Conservation (phyloP, 2,329 filamentous ascomycete genomes). For the Trichoderma aggressivum region DNA sequence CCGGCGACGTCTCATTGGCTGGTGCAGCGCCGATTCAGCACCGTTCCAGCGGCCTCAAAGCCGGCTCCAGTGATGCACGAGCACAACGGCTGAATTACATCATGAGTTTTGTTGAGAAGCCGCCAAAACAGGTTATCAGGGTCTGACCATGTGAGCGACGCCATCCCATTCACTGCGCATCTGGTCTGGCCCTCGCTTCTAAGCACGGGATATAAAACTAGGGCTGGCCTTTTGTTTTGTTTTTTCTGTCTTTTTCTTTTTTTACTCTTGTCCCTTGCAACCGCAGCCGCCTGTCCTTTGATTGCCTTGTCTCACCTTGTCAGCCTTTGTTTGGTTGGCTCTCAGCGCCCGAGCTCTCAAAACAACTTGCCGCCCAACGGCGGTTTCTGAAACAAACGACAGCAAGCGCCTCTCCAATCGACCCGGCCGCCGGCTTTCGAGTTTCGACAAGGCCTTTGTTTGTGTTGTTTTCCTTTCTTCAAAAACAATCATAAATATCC, state of each 20-base stretch:
- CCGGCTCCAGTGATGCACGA: neutral
- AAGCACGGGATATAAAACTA: neutral
- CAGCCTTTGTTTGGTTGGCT: slow-evolving; percentile 15
- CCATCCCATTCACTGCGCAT: neutral
- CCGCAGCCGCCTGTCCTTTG: neutral
- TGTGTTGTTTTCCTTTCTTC: neutral
- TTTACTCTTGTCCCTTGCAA: neutral
- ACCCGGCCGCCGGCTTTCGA: neutral
- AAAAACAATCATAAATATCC: slow-evolving; percentile 20
- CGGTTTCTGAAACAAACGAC: slow-evolving; percentile 28
- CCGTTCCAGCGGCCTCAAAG: neutral
- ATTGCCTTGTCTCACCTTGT: slow-evolving; percentile 8
- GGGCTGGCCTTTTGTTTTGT: neutral
- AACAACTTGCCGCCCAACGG: slow-evolving; percentile 18
- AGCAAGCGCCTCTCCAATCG: slow-evolving; percentile 23
- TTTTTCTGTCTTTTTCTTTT: neutral
- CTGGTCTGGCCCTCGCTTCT: neutral
- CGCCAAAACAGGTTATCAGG: slow-evolving; percentile 14
- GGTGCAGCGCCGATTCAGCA: neutral
- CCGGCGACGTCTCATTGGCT: slow-evolving; percentile 7
- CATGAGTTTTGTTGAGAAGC: neutral
- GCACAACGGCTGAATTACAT: slow-evolving; percentile 14
- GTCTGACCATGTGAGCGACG: slow-evolving; percentile 3
- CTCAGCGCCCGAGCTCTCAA: slow-evolving; percentile 19
- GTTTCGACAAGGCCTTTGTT: slow-evolving; percentile 23